These are phyloP conservation scores for Dryas alaskensis DNA, from an alignment of 306 rosid genomes.

Conservation along the genomic window DNA sequence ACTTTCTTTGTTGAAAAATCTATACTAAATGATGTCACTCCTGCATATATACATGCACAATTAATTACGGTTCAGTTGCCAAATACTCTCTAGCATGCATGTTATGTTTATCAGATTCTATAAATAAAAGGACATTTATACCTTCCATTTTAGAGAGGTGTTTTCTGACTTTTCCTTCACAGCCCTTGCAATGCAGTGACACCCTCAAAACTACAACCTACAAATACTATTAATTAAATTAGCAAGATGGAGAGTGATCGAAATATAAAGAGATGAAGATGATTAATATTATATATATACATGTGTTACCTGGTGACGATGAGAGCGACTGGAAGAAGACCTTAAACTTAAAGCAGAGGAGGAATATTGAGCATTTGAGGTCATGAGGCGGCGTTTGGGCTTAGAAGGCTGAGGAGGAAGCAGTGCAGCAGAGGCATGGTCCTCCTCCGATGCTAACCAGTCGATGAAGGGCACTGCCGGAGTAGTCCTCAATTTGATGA, in stretches of 20 bases:
- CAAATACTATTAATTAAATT: background rate
- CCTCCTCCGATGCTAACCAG: conserved; percentile 44
- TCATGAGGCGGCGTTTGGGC: conserved; percentile 17
- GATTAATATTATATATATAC: too few relatives aligned
- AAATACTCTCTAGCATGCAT: too few relatives aligned
- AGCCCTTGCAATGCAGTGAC: conserved; percentile 81
- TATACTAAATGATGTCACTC: conserved; percentile 82
- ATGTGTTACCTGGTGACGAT: conserved; percentile 50
- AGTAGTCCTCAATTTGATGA: background rate
- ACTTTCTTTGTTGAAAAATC: conserved; percentile 76
- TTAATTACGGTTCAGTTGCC: too few relatives aligned
- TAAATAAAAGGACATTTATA: background rate
- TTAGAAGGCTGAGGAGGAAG: conserved; percentile 28
- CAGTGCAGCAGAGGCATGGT: conserved; percentile 19
- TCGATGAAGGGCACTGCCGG: conserved; percentile 32
- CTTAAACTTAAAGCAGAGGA: conserved; percentile 25
- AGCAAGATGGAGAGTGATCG: background rate
- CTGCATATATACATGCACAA: conserved; percentile 30
- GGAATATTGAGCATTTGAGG: conserved; percentile 18
- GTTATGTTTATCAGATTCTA: too few relatives aligned
- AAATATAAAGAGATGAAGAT: too few relatives aligned
- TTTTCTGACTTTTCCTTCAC: conserved; percentile 82
- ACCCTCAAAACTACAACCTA: conserved; percentile 81
- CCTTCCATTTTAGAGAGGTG: conserved; percentile 93
- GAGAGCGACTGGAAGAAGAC: conserved; percentile 43